phyloP scores from a whole-genome alignment of 257 asterid species.

The Leonotis leonurus region DNA sequence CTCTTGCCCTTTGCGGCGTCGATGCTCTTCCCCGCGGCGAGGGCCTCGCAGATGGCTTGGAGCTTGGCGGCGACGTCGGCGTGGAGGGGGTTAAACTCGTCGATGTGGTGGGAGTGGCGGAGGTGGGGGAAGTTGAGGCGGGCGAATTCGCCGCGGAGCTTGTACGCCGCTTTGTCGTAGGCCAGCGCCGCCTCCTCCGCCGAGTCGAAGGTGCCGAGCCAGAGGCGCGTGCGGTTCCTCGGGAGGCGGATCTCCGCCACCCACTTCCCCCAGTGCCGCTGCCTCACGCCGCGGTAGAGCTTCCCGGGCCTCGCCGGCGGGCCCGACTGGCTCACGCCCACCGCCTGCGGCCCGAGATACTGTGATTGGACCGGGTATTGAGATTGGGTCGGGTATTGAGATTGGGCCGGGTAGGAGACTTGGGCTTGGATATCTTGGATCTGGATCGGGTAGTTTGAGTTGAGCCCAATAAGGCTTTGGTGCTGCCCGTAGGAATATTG shows the following conservation, averaged over 20 bases:
- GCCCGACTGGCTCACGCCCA: conserved; percentile 52
- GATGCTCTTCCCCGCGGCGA: conserved; percentile 72
- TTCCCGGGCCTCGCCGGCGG: conserved; percentile 71
- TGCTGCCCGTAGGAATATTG: conserved; percentile 22
- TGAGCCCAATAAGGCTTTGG: conserved; percentile 38
- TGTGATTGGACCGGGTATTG: no score
- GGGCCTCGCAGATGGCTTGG: conserved; percentile 52
- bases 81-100: conserved; percentile 72
- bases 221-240: conserved; percentile 77
- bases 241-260: conserved; percentile 97
- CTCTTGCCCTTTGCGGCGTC: conserved; percentile 48
- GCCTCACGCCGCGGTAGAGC: conserved; percentile 96
- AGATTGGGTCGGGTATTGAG: no score
- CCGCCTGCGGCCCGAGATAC: conserved; percentile 56
- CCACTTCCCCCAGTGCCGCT: conserved; percentile 99
- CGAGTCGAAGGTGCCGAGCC: conserved; percentile 95
- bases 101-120: conserved; percentile 64
- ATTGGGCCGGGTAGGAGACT: conserved; percentile 24
- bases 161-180: conserved; percentile 88
- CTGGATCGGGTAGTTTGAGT: conserved; percentile 37
- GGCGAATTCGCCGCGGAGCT: conserved; percentile 82
- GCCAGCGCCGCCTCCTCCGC: conserved; percentile 98
- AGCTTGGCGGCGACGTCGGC: conserved; percentile 86
- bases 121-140: conserved; percentile 84
- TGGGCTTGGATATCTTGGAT: conserved; percentile 58